Base-by-base conservation (phyloP, 352 stramenopile genomes). In the Hyaloperonospora arabidopsidis region DNA sequence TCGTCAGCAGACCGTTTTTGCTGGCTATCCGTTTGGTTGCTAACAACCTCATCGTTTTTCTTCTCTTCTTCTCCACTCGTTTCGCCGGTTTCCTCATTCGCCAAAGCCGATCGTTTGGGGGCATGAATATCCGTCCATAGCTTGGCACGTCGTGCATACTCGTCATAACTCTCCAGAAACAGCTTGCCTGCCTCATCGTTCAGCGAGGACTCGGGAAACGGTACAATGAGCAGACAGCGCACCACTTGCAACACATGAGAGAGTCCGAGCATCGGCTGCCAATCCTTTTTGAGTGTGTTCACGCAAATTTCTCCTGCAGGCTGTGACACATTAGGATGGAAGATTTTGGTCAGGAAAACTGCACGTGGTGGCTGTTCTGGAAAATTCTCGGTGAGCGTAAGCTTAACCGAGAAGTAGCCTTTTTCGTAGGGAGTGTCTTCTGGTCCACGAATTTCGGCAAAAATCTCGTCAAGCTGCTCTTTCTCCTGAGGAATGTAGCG, bases 331-430 rank as follows among this genome's bases (percentile, higher is more conserved):
- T 99, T 99, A 0, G 97, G 97, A 68, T 99, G 97, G 74, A 98
- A 99, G 49, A 99, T 99, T 80, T 98, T 98, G 32, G 97, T 99
- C 18, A 98, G 68, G 61, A 99, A 99, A 54, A 97, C 93, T 25
- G 95, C 86, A 49, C 86, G 86, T 8, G 88, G 88, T 17, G 88
- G 87, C 45, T 85, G 68, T 28, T 83, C 67, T 15, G 89, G 89
- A 54, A 95, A 96, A 35, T 88, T 80, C 23, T 87, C 77, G 21
- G 84, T 90, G 15, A 98, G 74, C 28, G 95, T 72, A 29, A 99
- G 85, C 74, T 98, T 98, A 29, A 99, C 76, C 45, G 88, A 77
- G 67, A 99, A 99, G 58, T 88, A 93, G 34, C 88, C 94, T 15
- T 80, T 89, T 57, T 98, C 87, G 76, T 98, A 99, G 23, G 97